Base-by-base conservation (phyloP, 345 rosid genomes). In the Camelina hispida region DNA sequence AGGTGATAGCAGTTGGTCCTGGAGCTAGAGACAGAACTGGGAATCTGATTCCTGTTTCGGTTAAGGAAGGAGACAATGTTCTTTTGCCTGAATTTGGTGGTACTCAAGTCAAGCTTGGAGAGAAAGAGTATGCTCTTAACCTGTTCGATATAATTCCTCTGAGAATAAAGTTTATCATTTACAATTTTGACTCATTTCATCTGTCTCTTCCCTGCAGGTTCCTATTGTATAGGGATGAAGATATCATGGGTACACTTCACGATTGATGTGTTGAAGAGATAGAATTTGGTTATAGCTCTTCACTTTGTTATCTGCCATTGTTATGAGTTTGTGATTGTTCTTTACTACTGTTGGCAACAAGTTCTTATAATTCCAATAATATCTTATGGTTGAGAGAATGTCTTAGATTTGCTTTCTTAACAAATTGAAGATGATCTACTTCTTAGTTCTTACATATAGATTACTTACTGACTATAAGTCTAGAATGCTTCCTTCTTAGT, bases 51-150 rank as follows among this genome's bases (percentile, higher is more conserved):
- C 93, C 93, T 8, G 81, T 87, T 14, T 75, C 73, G 51, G 84
- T 90, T 44, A 88, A 90, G 85, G 94, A 92, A 87, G 98, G 94
- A 9, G 96, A 90, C 62, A 85, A 79, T 2, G 96, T 93, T 40
- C 93, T 90, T 72, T 82, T 93, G 80, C 87, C 93, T 8, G 89
- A 86, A 34, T 90, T 84, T 54, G 91, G 86, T 0, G 94, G 97
- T 48, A 86, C 91, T 43, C 82, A 93, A 82, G 93, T 90, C 34
- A 90, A 90, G 84, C 91, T 93, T 13, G 91, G 83, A 23, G 91
- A 93, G 52, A 90, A 83, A 78, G 88, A 88, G 96, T 90, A 78
- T 54, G 92, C 42, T 68, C 47, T 51, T 7, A 52, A 42, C 42
- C 22, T 68, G 72, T 50, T 62, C 71, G 56, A 54, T 38, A 5